Percentiles rank a stretch among this genome's conserved stretches.
Conservation (phyloP, 164 flowering plant genomes). For the Malania oleifera region DNA sequence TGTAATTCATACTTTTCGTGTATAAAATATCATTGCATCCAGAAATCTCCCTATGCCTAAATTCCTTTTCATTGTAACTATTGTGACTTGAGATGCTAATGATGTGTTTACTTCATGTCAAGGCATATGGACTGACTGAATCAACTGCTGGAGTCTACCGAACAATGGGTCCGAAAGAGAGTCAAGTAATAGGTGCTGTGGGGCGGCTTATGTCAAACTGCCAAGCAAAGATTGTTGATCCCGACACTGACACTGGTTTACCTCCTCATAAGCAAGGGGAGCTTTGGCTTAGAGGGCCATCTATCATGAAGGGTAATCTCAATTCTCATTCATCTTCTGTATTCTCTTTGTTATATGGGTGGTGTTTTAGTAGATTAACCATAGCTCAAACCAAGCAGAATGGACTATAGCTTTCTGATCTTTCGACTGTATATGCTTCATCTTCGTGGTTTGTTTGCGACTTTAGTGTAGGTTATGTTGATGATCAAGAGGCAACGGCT, state of each 20-base stretch:
- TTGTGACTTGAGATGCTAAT: no score
- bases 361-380: no score
- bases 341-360: no score
- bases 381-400: no score
- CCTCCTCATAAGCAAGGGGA: slow-evolving; percentile 30
- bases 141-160: slow-evolving; percentile 19
- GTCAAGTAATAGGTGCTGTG: slow-evolving; percentile 6
- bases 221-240: slow-evolving; percentile 26
- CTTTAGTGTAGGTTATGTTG: slow-evolving; percentile 16
- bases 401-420: no score
- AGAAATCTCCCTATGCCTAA: no score
- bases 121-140: slow-evolving; percentile 37
- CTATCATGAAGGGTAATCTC: slow-evolving; percentile 28
- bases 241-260: slow-evolving; percentile 8
- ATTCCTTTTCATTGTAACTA: no score
- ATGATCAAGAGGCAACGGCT: slow-evolving; percentile 17
- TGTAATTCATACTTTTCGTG: no score
- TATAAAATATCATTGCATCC: no score
- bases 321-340: no score
- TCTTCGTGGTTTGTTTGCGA: no score
- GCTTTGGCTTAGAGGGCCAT: slow-evolving; percentile 29
- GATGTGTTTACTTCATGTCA: not conserved
- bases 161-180: slow-evolving; percentile 15
- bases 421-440: no score
- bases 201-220: slow-evolving; percentile 14